A percentile compares a stretch with the other conserved stretches of the same genome.
Conservation (phyloP, 371 early-diverging fungal genomes). For the Mortierella polycephala region DNA sequence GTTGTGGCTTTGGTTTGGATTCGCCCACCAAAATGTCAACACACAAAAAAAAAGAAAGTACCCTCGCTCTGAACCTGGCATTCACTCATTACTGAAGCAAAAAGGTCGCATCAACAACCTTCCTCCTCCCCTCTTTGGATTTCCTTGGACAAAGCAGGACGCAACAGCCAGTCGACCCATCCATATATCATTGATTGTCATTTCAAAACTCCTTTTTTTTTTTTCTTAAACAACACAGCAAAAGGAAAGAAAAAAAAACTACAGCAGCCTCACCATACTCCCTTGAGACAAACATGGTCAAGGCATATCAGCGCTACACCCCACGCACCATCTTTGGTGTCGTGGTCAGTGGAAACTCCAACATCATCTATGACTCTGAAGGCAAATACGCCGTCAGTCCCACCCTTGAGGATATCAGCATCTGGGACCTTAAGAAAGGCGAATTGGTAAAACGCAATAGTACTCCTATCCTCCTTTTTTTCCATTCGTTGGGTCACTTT, state of each 20-base stretch:
- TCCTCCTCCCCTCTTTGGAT: no score
- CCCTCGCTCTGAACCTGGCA: slow-evolving; percentile 12
- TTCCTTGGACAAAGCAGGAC: no score
- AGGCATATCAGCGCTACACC: slow-evolving; percentile 89
- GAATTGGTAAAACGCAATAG: slow-evolving; percentile 61
- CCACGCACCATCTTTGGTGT: slow-evolving; percentile 85
- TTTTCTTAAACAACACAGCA: background rate
- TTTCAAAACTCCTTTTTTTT: slow-evolving; percentile 17
- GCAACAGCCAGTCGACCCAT: background rate
- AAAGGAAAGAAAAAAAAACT: slow-evolving; percentile 21
- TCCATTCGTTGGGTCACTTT: background rate
- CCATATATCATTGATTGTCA: background rate
- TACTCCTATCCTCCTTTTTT: background rate
- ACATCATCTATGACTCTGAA: slow-evolving; percentile 74
- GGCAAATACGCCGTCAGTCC: slow-evolving; percentile 83
- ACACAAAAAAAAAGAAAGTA: no score
- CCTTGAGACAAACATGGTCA: slow-evolving; percentile 64
- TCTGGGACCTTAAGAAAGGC: slow-evolving; percentile 92
- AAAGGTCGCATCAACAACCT: no score
- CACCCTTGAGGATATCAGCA: slow-evolving; percentile 82
- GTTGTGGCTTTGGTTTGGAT: slow-evolving; percentile 38
- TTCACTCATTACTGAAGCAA: no score
- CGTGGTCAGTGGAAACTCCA: slow-evolving; percentile 74
- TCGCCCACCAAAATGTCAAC: slow-evolving; percentile 12
- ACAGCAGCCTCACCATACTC: slow-evolving; percentile 1